Evolutionary conservation across 106 monocot species (phyloP).

Genomic region (Phalaenopsis equestris): DNA sequence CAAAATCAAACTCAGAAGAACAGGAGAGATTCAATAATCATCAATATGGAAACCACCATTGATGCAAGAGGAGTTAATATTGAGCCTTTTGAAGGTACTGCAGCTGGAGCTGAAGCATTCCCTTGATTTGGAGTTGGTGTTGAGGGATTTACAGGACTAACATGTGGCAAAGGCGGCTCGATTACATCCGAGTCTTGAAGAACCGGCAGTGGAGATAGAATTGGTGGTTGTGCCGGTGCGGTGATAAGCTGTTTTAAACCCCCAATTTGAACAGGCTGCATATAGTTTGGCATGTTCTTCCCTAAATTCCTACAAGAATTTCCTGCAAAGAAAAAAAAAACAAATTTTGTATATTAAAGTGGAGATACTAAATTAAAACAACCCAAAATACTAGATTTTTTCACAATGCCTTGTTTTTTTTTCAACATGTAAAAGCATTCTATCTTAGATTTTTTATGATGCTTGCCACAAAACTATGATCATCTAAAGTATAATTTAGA

Average conservation of each 20-base stretch:
- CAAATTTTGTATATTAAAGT: too few relatives aligned
- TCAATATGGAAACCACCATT: neutral
- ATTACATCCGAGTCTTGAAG: constrained; percentile 33
- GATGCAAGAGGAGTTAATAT: neutral
- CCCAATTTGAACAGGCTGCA: constrained; percentile 25
- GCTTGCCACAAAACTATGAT: too few relatives aligned
- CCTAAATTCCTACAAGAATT: constrained; percentile 37
- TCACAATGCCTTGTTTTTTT: too few relatives aligned
- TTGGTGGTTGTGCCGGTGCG: constrained; percentile 18
- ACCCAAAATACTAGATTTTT: too few relatives aligned
- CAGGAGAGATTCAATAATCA: neutral
- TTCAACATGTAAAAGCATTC: too few relatives aligned
- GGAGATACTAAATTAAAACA: too few relatives aligned
- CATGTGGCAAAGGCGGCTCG: constrained; percentile 55
- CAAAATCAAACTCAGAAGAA: neutral
- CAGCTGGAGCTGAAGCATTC: constrained; percentile 7
- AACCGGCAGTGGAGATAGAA: constrained; percentile 32
- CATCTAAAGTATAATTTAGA: too few relatives aligned
- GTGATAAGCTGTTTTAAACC: constrained; percentile 15
- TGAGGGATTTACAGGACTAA: neutral
- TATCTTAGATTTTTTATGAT: too few relatives aligned
- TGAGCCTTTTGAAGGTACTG: neutral
- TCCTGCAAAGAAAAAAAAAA: constrained; percentile 23
- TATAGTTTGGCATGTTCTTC: constrained; percentile 26
- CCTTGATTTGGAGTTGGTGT: neutral